Base-by-base conservation (phyloP, 345 rosid species). In the Salix arbutifolia region DNA sequence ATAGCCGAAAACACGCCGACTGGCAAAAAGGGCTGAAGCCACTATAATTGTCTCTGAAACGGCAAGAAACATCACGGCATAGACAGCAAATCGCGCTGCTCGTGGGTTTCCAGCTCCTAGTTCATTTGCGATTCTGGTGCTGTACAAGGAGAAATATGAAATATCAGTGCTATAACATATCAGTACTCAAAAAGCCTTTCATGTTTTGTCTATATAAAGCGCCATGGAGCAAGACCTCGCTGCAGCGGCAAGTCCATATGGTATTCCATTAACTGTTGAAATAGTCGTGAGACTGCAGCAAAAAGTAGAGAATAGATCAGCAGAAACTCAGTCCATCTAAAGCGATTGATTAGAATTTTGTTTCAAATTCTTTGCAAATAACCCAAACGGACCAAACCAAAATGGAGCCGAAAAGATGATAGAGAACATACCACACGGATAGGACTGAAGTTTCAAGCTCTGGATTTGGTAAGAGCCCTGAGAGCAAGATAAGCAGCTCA, bases 391-490 rank as follows among this genome's bases (percentile, higher is more conserved):
- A 35, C 37, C 37, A 35, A 35, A 35, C 37, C 60, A 5, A 44
- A 53, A 0, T 21, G 10, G 60, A 8, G 60, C 23, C 25, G 21
- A 21, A 25, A 35, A 14, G 21, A 44, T 21, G 10, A 69, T 1
- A 72, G 21, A 48, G 13, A 76, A 75, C 90, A 75, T 88, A 93
- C 98, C 98, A 91, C 4, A 93, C 86, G 16, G 99, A 93, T 12
- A 91, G 87, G 75, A 91, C 96, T 8, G 99, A 93, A 81, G 98
- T 85, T 84, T 91, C 98, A 65, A 95, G 98, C 90, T 86, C 75
- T 0, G 97, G 96, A 80, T 91, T 93, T 6, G 97, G 96, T 35
- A 93, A 72, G 21, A 91, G 71, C 13, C 99, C 98, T n/a, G 96
- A 95, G 48, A 95, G 87, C 87, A 95, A 58, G 69, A 86, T 76